phyloP scores from a whole-genome alignment of 768 basidiomycete genomes.

The Trametes villosa region DNA sequence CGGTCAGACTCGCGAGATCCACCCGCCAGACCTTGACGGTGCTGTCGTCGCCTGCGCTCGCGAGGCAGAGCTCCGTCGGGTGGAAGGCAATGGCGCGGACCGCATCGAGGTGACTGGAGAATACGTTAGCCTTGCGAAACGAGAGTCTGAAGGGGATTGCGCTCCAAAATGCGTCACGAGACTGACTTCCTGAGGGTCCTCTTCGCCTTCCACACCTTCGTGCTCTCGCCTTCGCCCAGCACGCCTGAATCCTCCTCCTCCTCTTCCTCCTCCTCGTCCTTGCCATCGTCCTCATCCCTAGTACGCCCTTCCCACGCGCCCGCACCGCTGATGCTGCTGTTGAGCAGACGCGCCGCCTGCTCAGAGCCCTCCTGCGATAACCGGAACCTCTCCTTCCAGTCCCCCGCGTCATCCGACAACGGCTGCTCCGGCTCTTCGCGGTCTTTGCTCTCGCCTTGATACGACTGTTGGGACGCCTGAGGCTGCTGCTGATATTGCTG shows the following conservation, averaged over 20 bases:
- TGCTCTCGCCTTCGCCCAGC: conserved; percentile 68
- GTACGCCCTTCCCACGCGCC: conserved; percentile 56
- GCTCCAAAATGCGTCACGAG: conserved; percentile 16
- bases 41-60: conserved; percentile 94
- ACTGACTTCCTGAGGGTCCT: conserved; percentile 89
- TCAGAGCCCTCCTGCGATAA: conserved; percentile 66
- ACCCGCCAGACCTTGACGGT: conserved; percentile 96
- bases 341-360: conserved; percentile 43
- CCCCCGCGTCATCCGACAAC: conserved; percentile 84
- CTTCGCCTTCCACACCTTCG: conserved; percentile 84
- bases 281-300: conserved; percentile 66
- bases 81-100: conserved; percentile 92
- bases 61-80: conserved; percentile 80
- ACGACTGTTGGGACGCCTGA: conserved; percentile 38
- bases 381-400: conserved; percentile 84
- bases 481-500: conserved; percentile 30
- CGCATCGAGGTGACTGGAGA: conserved; percentile 84
- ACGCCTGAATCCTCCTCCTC: conserved; percentile 63
- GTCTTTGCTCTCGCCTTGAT: conserved; percentile 46
- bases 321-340: conserved; percentile 39
- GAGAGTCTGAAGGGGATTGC: background rate
- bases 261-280: conserved; percentile 70
- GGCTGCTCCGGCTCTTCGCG: conserved; percentile 54
- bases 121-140: conserved; percentile 19
- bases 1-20: conserved; percentile 74